Evolutionary conservation across 2,329 filamentous ascomycete genomes (phyloP), one percentile per base, ranked within the genome.

Genomic region (Leptographium procerum): DNA sequence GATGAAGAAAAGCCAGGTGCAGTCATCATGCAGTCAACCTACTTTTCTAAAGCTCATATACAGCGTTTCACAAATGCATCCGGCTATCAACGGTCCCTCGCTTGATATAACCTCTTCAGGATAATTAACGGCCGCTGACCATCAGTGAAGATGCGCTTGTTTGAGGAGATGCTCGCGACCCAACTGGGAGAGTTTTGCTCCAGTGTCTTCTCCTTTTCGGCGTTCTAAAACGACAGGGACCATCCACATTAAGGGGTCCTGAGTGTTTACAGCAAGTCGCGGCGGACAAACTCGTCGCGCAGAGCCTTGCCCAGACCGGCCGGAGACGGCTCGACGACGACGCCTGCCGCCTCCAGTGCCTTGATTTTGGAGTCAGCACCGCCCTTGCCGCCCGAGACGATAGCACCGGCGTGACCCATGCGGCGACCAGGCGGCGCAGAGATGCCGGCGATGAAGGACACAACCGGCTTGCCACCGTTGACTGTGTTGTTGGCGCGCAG

Each of bases 341-440:
- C 94, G 73, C 94, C 94, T 63, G 94, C 94, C 64, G 83, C 82
- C 80, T 97, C 88, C 61, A 99, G 86, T 62, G 94, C 94, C 69
- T 86, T 81, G 76, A 99, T 99, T 87, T 99, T 99, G 72, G 90
- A 95, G 78, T 97, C 91, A 64, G 94, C 94, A 72, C 91, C 94
- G 71, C 94, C 94, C 85, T 96, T 97, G 69, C 94, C 94, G 68
- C 94, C 94, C 66, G 89, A 90, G 65, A 99, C 92, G 72, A 99
- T 99, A 71, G 94, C 94, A 75, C 94, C 94, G 66, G 94, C 94
- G 82, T 99, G 94, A 67, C 94, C 94, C 94, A 97, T 99, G 75
- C 94, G 87, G 73, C 94, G 86, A 70, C 94, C 94, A 36, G 94
- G 91, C 59, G 94, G 94, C 65, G 94, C 94, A 66, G 89, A 95